These are phyloP conservation scores for Trifolium subterraneum DNA, from an alignment of 306 rosid species.

Conservation along the genomic window DNA sequence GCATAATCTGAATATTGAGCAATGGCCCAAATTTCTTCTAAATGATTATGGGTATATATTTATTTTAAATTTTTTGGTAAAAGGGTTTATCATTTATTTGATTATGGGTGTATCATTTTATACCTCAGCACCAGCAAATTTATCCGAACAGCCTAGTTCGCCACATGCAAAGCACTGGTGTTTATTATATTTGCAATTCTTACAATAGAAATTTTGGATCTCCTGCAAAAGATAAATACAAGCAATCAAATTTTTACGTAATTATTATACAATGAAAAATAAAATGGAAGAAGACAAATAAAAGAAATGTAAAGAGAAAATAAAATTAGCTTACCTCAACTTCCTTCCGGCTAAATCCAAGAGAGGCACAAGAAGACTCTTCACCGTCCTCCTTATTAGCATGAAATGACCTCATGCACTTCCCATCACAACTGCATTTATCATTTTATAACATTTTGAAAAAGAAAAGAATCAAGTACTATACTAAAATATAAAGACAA, in stretches of 20 bases:
- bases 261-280: conserved; percentile 26
- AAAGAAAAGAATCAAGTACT: conserved; percentile 7
- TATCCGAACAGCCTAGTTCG: conserved; percentile 77
- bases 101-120: background rate
- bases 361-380: conserved; percentile 71
- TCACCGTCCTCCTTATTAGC: conserved; percentile 63
- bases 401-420: conserved; percentile 94
- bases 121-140: conserved; percentile 83
- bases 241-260: conserved; percentile 32
- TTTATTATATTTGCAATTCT: conserved; percentile 72
- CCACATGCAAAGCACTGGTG: conserved; percentile 96
- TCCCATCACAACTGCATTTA: conserved; percentile 84
- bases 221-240: conserved; percentile 58
- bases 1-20: too few species aligned
- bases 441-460: conserved; percentile 23
- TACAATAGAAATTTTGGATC: conserved; percentile 66
- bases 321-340: conserved; percentile 69
- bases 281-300: conserved; percentile 16
- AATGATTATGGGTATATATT: too few species aligned
- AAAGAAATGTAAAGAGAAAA: conserved; percentile 30
- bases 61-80: too few species aligned
- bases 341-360: conserved; percentile 69
- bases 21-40: too few species aligned
- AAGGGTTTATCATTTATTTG: too few species aligned
- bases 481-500: conserved; percentile 11